Evolutionary conservation across 345 rosid genomes (phyloP), one percentile per base, ranked within the genome.

Genomic region (Salix purpurea): DNA sequence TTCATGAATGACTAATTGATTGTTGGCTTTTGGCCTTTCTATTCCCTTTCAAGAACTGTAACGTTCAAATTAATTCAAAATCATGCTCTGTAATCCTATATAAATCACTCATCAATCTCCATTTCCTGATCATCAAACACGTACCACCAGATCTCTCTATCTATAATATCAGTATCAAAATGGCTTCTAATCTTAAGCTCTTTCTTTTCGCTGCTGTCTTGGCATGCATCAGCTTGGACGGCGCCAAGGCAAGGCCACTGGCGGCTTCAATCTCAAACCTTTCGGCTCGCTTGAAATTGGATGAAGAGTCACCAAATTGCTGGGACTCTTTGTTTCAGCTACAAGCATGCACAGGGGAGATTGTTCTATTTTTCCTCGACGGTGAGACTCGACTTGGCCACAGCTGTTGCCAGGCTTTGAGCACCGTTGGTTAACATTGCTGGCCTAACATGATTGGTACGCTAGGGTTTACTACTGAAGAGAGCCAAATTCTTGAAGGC

Each of bases 251-350:
- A 42, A 42, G 64, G 0, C 64, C 64, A n/a, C 12, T 58, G 30
- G 30, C 30, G 65, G 28, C 30, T 66, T 72, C 34, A 34, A 34
- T 48, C 67, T 71, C 19, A 56, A 15, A 44, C 84, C 86, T 6
- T 40, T 69, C 84, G 64, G 26, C 13, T 34, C 71, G 92, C 14
- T 76, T 88, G 68, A 89, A 81, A 58, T 69, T 90, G 64, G 86
- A 85, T 18, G 86, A 83, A 12, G 89, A 84, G 44, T 79, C 93
- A 9, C 16, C 87, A 0, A 77, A 76, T 69, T 94, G 97, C 73
- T 92, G 97, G 97, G 94, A 84, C 71, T 90, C 97, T 23, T 37
- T 92, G 83, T 77, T 89, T 67, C 87, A 89, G 81, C 91, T 92
- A 14, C 93, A 92, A 73, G 81, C 93, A n/a, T 92, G 98, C 67